Conservation (phyloP, 129 eudicot species). For the Centella asiatica region DNA sequence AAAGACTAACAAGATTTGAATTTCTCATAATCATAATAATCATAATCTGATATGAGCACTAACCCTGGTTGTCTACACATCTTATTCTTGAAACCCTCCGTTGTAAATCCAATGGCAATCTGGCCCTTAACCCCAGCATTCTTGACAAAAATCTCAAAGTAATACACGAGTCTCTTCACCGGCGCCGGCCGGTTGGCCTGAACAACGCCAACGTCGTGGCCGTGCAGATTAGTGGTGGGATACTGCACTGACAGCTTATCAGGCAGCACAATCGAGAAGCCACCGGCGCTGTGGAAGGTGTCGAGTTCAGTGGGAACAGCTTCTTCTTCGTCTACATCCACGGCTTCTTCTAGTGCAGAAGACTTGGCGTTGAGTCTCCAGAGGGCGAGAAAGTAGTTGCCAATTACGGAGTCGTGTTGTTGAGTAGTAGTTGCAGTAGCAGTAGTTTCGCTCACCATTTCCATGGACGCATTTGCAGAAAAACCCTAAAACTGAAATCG, state of each 20-base stretch:
- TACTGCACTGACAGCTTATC: constrained; percentile 77
- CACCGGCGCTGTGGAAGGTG: constrained; percentile 71
- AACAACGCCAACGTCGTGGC: constrained; percentile 94
- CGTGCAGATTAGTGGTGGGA: constrained; percentile 56
- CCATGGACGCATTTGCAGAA: not conserved
- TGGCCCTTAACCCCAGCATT: constrained; percentile 82
- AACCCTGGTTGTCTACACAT: constrained; percentile 93
- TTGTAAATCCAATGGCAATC: constrained; percentile 69
- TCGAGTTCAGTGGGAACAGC: constrained; percentile 62
- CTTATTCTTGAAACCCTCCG: constrained; percentile 38
- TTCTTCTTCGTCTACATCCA: constrained; percentile 21
- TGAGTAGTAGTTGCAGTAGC: too few relatives aligned
- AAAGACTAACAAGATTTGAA: too few relatives aligned
- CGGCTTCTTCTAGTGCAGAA: constrained; percentile 12
- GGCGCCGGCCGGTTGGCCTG: constrained; percentile 83
- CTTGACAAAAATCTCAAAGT: constrained; percentile 75
- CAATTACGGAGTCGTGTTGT: constrained; percentile 32
- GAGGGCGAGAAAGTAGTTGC: constrained; percentile 39
- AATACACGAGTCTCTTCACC: constrained; percentile 51
- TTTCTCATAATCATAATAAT: too few relatives aligned
- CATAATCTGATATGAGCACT: not conserved
- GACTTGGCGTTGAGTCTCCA: constrained; percentile 45
- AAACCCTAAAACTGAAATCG: not conserved
- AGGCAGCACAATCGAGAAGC: constrained; percentile 59
- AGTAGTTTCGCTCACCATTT: constrained; percentile 27